phyloP scores from a whole-genome alignment of 805 yeast genomes.

The Ogataea pini region DNA sequence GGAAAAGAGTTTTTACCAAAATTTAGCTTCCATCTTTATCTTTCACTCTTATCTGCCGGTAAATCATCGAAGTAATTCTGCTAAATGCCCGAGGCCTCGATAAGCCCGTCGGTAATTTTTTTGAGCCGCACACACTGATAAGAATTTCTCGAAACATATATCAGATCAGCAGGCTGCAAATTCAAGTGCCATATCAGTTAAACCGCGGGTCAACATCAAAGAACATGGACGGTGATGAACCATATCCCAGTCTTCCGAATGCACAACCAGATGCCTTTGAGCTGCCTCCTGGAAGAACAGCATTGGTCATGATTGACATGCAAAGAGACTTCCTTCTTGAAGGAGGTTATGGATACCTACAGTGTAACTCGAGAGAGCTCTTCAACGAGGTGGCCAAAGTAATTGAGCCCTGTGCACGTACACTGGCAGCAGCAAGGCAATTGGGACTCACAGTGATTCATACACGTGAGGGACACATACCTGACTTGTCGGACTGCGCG shows the following conservation, averaged over 20 bases:
- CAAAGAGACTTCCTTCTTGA: slow-evolving; percentile 35
- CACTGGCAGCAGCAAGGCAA: slow-evolving; percentile 29
- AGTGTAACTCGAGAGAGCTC: slow-evolving; percentile 14
- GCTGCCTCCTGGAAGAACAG: slow-evolving; percentile 22
- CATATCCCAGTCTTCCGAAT: slow-evolving; percentile 5
- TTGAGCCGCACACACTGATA: slow-evolving; percentile 4
- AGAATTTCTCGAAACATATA: no score
- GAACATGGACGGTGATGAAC: no score
- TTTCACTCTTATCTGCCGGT: slow-evolving; percentile 1
- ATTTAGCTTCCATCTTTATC: no score
- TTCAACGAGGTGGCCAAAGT: slow-evolving; percentile 22
- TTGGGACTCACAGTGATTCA: slow-evolving; percentile 34
- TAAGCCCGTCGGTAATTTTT: slow-evolving; percentile 6
- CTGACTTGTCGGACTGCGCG: slow-evolving; percentile 33
- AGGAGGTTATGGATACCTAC: slow-evolving; percentile 32
- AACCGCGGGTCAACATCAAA: no score
- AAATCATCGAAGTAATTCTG: no score
- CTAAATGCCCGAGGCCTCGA: slow-evolving; percentile 5
- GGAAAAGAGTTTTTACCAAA: no score
- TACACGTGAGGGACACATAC: slow-evolving; percentile 35
- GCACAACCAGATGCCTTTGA: slow-evolving; percentile 15
- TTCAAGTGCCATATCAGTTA: no score
- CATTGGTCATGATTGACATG: slow-evolving; percentile 35
- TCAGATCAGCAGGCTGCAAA: no score
- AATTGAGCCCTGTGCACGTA: slow-evolving; percentile 26